A percentile compares a stretch with the other conserved stretches of the same genome.
Conservation (phyloP, 257 asterid species). For the Nicotiana otophora region DNA sequence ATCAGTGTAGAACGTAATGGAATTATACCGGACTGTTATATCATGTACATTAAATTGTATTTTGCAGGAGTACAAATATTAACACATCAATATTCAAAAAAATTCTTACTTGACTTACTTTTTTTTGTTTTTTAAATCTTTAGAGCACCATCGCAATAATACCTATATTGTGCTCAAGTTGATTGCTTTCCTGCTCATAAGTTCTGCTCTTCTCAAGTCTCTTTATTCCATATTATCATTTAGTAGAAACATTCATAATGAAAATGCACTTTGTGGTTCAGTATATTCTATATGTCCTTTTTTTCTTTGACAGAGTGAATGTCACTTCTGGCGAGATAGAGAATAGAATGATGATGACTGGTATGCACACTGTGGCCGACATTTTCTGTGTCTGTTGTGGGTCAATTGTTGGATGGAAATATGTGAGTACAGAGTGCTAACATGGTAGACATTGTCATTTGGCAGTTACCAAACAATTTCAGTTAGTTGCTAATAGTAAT, state of each 20-base stretch:
- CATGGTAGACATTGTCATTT: background rate
- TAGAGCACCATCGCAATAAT: background rate
- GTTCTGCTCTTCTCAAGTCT: background rate
- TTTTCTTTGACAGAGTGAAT: constrained; percentile 42
- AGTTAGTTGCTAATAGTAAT: background rate
- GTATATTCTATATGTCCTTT: background rate
- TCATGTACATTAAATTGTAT: background rate
- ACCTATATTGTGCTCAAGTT: background rate
- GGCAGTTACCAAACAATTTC: background rate
- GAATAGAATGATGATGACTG: constrained; percentile 73
- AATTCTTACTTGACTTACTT: background rate
- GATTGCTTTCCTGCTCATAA: background rate
- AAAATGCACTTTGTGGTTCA: background rate
- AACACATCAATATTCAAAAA: background rate
- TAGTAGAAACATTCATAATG: background rate
- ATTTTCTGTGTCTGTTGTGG: constrained; percentile 67
- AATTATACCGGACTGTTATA: background rate
- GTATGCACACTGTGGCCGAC: constrained; percentile 59
- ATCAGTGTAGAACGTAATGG: background rate
- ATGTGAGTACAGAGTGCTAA: constrained; percentile 36
- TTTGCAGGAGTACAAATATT: background rate
- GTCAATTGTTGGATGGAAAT: constrained; percentile 76
- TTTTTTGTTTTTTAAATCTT: background rate
- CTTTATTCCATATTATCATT: background rate
- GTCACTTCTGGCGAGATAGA: constrained; percentile 59